Conservation (phyloP, 2,329 filamentous ascomycete species). For the Akanthomyces uredinophilus region DNA sequence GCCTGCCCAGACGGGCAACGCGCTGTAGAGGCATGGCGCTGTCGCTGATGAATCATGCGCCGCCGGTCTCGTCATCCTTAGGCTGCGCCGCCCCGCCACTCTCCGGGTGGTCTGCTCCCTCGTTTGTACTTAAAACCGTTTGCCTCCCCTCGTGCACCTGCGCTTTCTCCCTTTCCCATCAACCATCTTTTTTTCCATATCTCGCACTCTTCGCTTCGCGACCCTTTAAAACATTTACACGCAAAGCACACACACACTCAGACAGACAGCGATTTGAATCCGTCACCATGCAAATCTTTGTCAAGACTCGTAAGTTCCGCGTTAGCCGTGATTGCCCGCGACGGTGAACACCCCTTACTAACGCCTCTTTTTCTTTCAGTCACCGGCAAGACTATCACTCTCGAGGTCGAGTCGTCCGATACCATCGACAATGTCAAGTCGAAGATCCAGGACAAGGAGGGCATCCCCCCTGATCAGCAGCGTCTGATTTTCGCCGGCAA, state of each 20-base stretch:
- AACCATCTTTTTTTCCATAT: constrained; percentile 16
- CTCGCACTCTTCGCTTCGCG: constrained; percentile 8
- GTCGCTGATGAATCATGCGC: constrained; percentile 35
- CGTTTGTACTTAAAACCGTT: constrained; percentile 28
- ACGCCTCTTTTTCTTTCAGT: constrained; percentile 37
- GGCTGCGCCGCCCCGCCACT: constrained; percentile 28
- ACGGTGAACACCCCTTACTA: constrained; percentile 17
- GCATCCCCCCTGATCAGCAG: constrained; percentile 90
- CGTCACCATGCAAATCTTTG: constrained; percentile 85
- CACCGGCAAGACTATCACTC: constrained; percentile 58
- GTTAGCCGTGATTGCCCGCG: constrained; percentile 14
- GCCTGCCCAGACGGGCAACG: constrained; percentile 8
- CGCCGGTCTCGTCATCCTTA: constrained; percentile 21
- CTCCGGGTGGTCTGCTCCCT: constrained; percentile 23
- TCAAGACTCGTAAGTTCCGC: constrained; percentile 77
- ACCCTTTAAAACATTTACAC: neutral
- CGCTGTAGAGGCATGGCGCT: constrained; percentile 14
- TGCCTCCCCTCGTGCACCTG: constrained; percentile 20
- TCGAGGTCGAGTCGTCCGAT: constrained; percentile 6
- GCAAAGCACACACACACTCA: constrained; percentile 8
- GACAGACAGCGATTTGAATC: neutral
- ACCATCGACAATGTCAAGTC: constrained; percentile 8
- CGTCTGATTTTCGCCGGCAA: constrained; percentile 95
- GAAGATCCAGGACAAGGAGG: constrained; percentile 5
- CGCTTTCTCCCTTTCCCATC: constrained; percentile 16